Evolutionary conservation across 306 rosid genomes (phyloP).

Genomic region (Citrullus colocynthis): DNA sequence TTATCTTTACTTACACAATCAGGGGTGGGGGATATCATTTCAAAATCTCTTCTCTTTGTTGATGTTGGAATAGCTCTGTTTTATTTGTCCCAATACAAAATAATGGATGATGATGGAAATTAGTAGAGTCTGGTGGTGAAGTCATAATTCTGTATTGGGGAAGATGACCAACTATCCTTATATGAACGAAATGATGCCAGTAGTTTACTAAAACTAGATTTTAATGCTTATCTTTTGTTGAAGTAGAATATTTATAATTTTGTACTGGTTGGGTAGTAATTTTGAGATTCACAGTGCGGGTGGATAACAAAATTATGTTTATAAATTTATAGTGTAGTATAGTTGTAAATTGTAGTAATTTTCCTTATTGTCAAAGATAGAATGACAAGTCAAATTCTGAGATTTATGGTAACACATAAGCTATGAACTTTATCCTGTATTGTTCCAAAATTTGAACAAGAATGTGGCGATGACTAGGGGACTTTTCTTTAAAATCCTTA

Average conservation of each 20-base stretch:
- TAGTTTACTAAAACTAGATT: not conserved
- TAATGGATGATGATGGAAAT: slow-evolving; percentile 2
- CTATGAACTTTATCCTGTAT: too few species aligned
- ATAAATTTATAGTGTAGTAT: not conserved
- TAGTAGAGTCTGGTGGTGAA: not conserved
- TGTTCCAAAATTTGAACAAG: too few species aligned
- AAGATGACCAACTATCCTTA: not conserved
- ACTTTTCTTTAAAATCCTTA: too few species aligned
- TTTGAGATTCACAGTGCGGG: too few species aligned
- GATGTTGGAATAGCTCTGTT: not conserved
- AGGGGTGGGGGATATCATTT: not conserved
- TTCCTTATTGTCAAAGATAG: not conserved
- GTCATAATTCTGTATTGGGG: not conserved
- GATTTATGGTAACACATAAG: too few species aligned
- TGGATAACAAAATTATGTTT: too few species aligned
- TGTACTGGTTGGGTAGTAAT: not conserved
- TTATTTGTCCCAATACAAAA: not conserved
- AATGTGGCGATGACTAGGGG: too few species aligned
- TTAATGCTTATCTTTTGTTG: not conserved
- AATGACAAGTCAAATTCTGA: not conserved
- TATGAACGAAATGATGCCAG: not conserved
- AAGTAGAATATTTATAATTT: not conserved
- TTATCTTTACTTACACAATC: not conserved
- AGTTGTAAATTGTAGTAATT: not conserved
- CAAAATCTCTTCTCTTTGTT: not conserved